phyloP scores from a whole-genome alignment of 2,329 filamentous ascomycete species.

The Fusarium sp. region DNA sequence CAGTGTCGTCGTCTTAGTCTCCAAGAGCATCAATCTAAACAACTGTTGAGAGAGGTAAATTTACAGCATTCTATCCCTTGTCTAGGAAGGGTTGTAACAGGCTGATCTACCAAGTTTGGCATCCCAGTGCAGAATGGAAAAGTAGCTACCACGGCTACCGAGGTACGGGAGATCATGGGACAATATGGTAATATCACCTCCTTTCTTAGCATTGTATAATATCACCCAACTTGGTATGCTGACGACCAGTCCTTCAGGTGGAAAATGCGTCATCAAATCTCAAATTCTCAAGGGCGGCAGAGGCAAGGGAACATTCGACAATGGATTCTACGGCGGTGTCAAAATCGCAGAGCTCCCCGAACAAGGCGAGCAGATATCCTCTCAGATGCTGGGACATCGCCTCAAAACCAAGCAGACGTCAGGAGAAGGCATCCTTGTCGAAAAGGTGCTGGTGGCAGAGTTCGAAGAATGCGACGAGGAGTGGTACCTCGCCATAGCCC shows the following conservation, averaged over 20 bases:
- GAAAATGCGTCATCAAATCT: conserved; percentile 8
- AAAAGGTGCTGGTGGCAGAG: not conserved
- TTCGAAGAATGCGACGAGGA: conserved; percentile 3
- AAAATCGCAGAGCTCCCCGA: not conserved
- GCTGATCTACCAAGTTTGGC: not conserved
- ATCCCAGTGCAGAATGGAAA: conserved; percentile 4
- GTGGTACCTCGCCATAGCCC: conserved; percentile 6
- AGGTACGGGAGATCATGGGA: not conserved
- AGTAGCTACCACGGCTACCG: not conserved
- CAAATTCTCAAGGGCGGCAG: conserved; percentile 2
- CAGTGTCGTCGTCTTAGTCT: not conserved
- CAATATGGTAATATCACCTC: not conserved
- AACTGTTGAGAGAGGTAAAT: not conserved
- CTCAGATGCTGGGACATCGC: conserved; percentile 2
- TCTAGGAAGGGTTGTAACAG: not conserved
- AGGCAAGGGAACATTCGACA: conserved; percentile 7
- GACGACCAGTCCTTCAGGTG: not conserved
- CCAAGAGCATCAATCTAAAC: conserved; percentile 5
- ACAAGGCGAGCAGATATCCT: not conserved
- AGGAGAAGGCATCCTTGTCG: not conserved
- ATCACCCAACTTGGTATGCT: accelerated
- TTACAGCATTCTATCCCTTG: not conserved
- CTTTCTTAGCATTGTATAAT: not conserved
- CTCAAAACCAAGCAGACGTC: conserved; percentile 7
- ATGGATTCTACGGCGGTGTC: not conserved